These are phyloP conservation scores for Lipomyces sp. DNA, from an alignment of 805 yeast genomes.

Conservation along the genomic window DNA sequence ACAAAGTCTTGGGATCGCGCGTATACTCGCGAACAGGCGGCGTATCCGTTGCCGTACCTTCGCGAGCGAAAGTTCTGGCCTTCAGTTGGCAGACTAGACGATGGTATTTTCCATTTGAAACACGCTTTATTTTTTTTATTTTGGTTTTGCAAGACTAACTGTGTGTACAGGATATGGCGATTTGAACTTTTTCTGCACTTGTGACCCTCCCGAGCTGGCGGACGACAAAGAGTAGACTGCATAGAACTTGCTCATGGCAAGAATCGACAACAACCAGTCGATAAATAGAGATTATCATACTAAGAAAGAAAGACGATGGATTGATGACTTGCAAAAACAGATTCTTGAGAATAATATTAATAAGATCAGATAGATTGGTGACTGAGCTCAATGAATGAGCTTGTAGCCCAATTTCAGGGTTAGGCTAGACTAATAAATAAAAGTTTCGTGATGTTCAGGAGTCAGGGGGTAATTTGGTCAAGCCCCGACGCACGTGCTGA, in stretches of 20 bases:
- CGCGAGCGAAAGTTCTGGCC: slow-evolving; percentile 89
- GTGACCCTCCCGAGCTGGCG: slow-evolving; percentile 48
- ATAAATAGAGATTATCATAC: background rate
- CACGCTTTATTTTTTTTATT: background rate
- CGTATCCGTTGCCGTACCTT: slow-evolving; percentile 79
- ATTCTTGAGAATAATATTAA: too few species aligned
- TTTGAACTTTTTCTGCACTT: slow-evolving; percentile 85
- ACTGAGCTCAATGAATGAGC: too few species aligned
- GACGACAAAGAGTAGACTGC: background rate
- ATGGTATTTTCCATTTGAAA: too few species aligned
- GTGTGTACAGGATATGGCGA: slow-evolving; percentile 70
- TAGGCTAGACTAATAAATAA: too few species aligned
- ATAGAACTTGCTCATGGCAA: background rate
- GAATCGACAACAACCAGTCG: background rate
- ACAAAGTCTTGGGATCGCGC: slow-evolving; percentile 80
- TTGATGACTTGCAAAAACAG: background rate
- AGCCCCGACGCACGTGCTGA: too few species aligned
- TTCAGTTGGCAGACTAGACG: slow-evolving; percentile 86
- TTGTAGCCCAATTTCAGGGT: too few species aligned
- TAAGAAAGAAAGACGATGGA: background rate
- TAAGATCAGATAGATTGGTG: too few species aligned
- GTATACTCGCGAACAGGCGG: slow-evolving; percentile 89
- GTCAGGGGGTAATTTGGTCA: too few species aligned
- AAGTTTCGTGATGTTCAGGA: too few species aligned
- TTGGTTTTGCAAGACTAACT: background rate